A percentile compares a stretch with the other conserved stretches of the same genome.
phyloP scores from a whole-genome alignment of 768 basidiomycete genomes.

The Obba rivulosa region DNA sequence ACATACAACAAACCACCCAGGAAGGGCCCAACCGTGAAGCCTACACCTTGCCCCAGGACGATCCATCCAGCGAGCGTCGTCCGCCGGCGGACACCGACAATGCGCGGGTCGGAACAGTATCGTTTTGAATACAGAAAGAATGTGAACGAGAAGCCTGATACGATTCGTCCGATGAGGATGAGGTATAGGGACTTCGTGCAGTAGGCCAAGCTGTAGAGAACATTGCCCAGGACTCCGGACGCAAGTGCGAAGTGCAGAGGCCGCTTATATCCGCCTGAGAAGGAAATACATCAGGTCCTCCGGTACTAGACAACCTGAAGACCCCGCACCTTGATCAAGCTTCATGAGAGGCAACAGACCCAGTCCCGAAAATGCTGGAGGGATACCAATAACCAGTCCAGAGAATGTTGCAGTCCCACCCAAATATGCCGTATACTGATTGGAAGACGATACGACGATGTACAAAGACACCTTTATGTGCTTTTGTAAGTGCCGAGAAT shows the following conservation, averaged over 20 bases:
- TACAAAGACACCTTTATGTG: slow-evolving; percentile 56
- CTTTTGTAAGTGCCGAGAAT: no score
- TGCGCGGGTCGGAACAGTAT: slow-evolving; percentile 60
- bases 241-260: slow-evolving; percentile 55
- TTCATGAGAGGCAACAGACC: slow-evolving; percentile 50
- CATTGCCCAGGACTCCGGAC: slow-evolving; percentile 47
- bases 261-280: slow-evolving; percentile 45
- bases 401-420: slow-evolving; percentile 70
- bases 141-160: slow-evolving; percentile 54
- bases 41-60: slow-evolving; percentile 56
- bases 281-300: background rate
- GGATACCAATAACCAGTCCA: slow-evolving; percentile 64
- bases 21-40: slow-evolving; percentile 61
- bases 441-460: slow-evolving; percentile 62
- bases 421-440: slow-evolving; percentile 53
- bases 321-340: slow-evolving; percentile 46
- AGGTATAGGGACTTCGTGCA: slow-evolving; percentile 55
- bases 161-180: slow-evolving; percentile 65
- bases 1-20: slow-evolving; percentile 49
- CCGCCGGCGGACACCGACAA: slow-evolving; percentile 57
- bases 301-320: no score
- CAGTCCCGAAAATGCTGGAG: slow-evolving; percentile 55
- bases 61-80: slow-evolving; percentile 63
- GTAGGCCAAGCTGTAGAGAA: slow-evolving; percentile 61
- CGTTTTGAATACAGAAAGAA: slow-evolving; percentile 64